Evolutionary conservation across 805 yeast species (phyloP).

Genomic region (Wickerhamiella vanderwaltii): DNA sequence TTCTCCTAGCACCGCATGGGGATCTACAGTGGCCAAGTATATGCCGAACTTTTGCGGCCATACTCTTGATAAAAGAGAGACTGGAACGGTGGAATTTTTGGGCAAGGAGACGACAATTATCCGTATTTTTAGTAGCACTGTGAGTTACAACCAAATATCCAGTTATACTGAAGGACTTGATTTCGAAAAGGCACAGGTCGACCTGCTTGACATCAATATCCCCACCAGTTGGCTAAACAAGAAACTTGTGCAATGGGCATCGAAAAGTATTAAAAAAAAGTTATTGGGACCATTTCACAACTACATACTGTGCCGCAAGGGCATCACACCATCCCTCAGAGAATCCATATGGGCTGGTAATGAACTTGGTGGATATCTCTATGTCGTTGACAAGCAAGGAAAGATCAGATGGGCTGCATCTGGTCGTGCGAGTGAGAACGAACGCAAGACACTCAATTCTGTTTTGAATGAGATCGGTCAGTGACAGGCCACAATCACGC

Average conservation of each 20-base stretch:
- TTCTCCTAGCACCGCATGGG: conserved; percentile 73
- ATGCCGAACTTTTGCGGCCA: conserved; percentile 69
- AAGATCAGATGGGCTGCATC: conserved; percentile 86
- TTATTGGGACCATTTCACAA: conserved; percentile 42
- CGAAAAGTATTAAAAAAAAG: conserved; percentile 33
- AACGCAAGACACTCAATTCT: conserved; percentile 36
- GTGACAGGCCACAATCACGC: background rate
- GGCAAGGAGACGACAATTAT: conserved; percentile 48
- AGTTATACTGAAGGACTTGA: conserved; percentile 44
- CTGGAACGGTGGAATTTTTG: conserved; percentile 31
- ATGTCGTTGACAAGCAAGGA: conserved; percentile 60
- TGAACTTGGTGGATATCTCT: conserved; percentile 69
- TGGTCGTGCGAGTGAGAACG: conserved; percentile 65
- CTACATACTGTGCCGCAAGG: conserved; percentile 53
- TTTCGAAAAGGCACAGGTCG: conserved; percentile 35
- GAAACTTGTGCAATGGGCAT: conserved; percentile 43
- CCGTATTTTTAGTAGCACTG: conserved; percentile 50
- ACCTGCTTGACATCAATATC: conserved; percentile 62
- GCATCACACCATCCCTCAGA: conserved; percentile 44
- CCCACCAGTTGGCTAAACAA: conserved; percentile 67
- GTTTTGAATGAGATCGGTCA: conserved; percentile 6
- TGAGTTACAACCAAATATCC: conserved; percentile 57
- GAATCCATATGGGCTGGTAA: conserved; percentile 56
- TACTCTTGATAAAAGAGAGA: conserved; percentile 31
- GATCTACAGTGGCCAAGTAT: conserved; percentile 54